Conservation (phyloP, 306 rosid genomes). For the Hippophae tibetana region DNA sequence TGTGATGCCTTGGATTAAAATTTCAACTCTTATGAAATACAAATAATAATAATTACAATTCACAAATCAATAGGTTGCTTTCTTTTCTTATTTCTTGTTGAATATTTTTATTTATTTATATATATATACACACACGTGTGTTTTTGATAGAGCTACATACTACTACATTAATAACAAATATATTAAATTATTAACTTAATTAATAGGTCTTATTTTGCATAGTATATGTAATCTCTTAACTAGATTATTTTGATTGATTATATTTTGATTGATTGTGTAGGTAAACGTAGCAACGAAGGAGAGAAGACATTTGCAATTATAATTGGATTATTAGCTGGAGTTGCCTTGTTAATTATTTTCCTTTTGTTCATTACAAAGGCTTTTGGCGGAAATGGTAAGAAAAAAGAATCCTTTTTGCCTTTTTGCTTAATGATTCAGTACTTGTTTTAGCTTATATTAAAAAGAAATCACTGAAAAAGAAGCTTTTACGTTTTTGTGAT, state of each 20-base stretch:
- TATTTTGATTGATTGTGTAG: conserved; percentile 24
- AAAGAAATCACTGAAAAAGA: not conserved
- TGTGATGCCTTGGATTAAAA: no score
- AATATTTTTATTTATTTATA: no score
- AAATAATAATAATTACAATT: no score
- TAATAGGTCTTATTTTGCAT: no score
- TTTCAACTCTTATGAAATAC: no score
- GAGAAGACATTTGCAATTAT: conserved; percentile 92
- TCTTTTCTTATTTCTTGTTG: no score
- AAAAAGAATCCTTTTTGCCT: not conserved
- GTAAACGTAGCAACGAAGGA: conserved; percentile 39
- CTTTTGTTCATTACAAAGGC: conserved; percentile 57
- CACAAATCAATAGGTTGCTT: no score
- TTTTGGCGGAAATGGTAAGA: conserved; percentile 45
- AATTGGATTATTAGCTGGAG: conserved; percentile 77
- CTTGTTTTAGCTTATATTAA: not conserved
- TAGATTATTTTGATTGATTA: not conserved
- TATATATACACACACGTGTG: no score
- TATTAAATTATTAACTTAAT: no score
- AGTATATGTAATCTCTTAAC: no score
- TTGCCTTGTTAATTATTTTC: conserved; percentile 69
- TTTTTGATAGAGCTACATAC: no score
- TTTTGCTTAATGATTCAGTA: not conserved
- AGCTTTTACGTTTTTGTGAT: conserved; percentile 9
- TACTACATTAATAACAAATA: no score